Evolutionary conservation across 1,284 basidiomycete genomes (phyloP), one percentile per base, ranked within the genome.

Genomic region (Crucibulum cyathiforme): DNA sequence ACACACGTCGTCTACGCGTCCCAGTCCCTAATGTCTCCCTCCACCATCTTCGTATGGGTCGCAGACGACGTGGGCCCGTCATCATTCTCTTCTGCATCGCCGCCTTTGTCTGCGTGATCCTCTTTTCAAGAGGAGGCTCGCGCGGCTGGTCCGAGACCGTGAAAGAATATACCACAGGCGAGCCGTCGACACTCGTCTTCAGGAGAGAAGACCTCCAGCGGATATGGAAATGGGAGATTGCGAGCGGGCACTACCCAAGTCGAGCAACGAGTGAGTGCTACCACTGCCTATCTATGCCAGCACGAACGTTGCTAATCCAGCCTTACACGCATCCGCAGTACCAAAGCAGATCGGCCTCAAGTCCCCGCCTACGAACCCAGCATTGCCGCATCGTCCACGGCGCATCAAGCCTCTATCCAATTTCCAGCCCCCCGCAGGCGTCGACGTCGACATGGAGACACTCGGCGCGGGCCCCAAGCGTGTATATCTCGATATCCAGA

Each of bases 191-290:
- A 7, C 78, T 89, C 17, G 86, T 93, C 19, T 85, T 90, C 58
- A 78, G 79, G 15, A 77, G 83, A 35, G 80, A 84, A 31, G 88
- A 92, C 66, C 74, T 92, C 15, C 85, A 86, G 62, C 81, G 85
- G 69, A 87, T 93, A 70, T 93, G 90, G 90, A 81, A 87, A 60
- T 93, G 90, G 90, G 90, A 93, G 76, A 82, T 93, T 56, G 80
- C 83, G 38, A 88, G 87, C 68, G 90, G 90, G 1, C 89, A 92
- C 74, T 90, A 88, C 72, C 90, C 90, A 3, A 88, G 85, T 64
- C 74, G 77, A 36, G 74, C 82, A 53, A 75, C 77, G 57, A 82
- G 89, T 90, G 71, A 68, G 87, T 83, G 31, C 54, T 56, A 45
- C 67, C 55, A 54, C 52, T 56, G 17, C 37, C 49, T 36, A 58